These are phyloP conservation scores for Ustulina deusta DNA, from an alignment of 2,329 filamentous ascomycete species.

Conservation along the genomic window DNA sequence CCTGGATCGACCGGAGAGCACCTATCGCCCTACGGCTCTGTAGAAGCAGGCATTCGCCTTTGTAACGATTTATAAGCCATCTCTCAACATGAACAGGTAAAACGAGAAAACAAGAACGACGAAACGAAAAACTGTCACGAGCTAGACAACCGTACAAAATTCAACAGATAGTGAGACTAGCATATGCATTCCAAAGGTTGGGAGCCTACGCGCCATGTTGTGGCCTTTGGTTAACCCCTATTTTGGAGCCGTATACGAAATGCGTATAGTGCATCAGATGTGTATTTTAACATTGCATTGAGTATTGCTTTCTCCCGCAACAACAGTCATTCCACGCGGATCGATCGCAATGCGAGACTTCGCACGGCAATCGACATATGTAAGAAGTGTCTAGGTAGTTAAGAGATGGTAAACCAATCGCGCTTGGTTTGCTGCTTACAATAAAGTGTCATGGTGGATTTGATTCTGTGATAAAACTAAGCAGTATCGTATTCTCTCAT, in stretches of 20 bases:
- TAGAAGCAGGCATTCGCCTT: not conserved
- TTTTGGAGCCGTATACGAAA: not conserved
- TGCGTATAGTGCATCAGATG: not conserved
- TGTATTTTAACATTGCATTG: not conserved
- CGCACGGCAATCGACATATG: not conserved
- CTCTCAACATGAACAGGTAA: no score
- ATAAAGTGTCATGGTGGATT: not conserved
- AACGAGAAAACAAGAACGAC: no score
- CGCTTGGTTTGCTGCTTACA: not conserved
- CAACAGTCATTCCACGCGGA: not conserved
- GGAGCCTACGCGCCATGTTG: not conserved
- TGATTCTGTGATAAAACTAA: not conserved
- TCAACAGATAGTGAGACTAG: conserved; percentile 9
- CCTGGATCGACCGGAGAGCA: conserved; percentile 45
- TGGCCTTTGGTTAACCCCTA: not conserved
- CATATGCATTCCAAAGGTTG: not conserved
- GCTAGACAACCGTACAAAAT: not conserved
- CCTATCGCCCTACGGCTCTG: conserved; percentile 38
- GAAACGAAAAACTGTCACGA: not conserved
- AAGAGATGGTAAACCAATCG: not conserved
- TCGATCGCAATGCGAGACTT: not conserved
- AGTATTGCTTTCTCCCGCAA: not conserved
- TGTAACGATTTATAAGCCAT: conserved; percentile 3
- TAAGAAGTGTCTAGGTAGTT: not conserved
- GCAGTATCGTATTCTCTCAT: not conserved